Evolutionary conservation across 345 rosid species (phyloP).

Genomic region (Salix viminalis): DNA sequence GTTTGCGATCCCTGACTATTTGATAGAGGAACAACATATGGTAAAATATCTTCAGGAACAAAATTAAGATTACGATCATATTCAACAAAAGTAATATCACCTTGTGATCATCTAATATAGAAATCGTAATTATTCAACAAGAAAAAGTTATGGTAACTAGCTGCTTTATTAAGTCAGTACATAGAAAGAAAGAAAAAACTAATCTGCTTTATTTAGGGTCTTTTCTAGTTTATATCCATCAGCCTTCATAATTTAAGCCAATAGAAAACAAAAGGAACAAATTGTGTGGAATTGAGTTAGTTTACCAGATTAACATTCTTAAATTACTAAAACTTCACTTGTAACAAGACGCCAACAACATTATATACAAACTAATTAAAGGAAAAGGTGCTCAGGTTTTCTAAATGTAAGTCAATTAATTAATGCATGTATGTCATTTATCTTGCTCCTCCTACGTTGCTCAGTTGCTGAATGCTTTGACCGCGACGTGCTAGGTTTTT

Average conservation of each 20-base stretch:
- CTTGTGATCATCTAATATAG: too few species aligned
- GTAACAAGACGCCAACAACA: background rate
- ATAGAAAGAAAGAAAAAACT: background rate
- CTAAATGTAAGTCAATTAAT: background rate
- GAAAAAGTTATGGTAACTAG: too few species aligned
- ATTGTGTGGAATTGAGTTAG: background rate
- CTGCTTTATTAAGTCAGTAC: too few species aligned
- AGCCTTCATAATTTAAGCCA: background rate
- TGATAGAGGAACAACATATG: too few species aligned
- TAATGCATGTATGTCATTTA: conserved; percentile 68
- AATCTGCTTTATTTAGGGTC: background rate
- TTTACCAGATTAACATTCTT: background rate
- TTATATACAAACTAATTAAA: background rate
- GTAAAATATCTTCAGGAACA: too few species aligned
- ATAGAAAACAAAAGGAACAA: background rate
- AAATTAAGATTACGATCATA: too few species aligned
- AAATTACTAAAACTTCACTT: background rate
- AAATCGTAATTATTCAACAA: too few species aligned
- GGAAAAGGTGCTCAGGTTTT: background rate
- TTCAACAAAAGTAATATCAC: too few species aligned
- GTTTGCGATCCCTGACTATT: too few species aligned
- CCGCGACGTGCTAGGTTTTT: conserved; percentile 74
- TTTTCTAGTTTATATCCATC: background rate
- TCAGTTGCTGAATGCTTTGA: conserved; percentile 99
- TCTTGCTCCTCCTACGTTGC: conserved; percentile 95